Conservation (phyloP, 345 rosid genomes). For the Hibiscus syriacus region DNA sequence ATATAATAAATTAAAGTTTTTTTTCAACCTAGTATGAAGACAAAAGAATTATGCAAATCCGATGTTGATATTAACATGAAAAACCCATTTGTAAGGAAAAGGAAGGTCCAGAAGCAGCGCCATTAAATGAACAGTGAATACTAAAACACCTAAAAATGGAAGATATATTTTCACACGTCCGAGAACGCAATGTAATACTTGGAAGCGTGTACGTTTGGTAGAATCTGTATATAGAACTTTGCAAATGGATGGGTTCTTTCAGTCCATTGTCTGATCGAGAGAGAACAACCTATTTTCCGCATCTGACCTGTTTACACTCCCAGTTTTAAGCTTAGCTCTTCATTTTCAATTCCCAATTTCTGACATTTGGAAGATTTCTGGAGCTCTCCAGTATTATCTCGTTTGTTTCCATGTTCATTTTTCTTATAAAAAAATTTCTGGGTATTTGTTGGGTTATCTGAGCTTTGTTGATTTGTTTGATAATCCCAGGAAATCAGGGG, state of each 20-base stretch:
- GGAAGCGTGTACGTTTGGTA: neutral
- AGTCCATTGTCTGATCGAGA: neutral
- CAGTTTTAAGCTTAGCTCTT: neutral
- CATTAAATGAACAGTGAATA: neutral
- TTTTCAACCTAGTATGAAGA: neutral
- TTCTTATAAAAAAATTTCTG: too few species aligned
- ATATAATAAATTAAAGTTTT: neutral
- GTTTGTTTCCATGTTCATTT: too few species aligned
- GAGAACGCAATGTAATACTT: neutral
- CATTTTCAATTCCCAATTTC: neutral
- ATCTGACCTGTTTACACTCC: too few species aligned
- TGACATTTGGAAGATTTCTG: neutral
- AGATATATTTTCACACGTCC: neutral
- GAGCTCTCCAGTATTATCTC: neutral
- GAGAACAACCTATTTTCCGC: too few species aligned
- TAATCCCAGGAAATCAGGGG: neutral
- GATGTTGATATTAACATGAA: neutral
- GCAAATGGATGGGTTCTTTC: neutral
- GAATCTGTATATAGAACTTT: neutral
- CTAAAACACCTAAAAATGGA: neutral
- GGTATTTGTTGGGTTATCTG: neutral
- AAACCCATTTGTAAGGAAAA: neutral
- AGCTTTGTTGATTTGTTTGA: neutral
- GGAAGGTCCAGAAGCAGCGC: neutral
- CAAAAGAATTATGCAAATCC: neutral